Evolutionary conservation across 2,329 filamentous ascomycete genomes (phyloP), one percentile per base, ranked within the genome.

Genomic region (Sarocladiaceae sp.): DNA sequence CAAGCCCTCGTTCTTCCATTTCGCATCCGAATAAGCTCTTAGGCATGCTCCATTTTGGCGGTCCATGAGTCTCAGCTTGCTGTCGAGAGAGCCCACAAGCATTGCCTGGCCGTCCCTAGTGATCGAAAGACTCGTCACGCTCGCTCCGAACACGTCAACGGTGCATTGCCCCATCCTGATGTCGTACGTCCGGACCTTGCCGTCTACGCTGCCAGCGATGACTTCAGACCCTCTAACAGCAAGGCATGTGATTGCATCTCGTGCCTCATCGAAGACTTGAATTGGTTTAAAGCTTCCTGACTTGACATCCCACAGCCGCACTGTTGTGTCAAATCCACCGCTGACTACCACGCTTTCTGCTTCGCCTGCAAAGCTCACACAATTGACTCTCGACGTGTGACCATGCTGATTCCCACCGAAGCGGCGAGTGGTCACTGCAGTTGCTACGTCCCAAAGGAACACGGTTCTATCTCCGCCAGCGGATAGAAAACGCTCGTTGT

Each of bases 401-500:
- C 86, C 87, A 36, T 77, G 68, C 31, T 66, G 65, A 53, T 78
- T 79, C 20, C 79, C 79, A 17, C 77, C 77, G 68, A 93, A 94
- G 25, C 94, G 80, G 20, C 89, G 80, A 23, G 88, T 73, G 3
- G 93, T 96, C 59, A 82, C 78, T 17, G 88, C 90, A 2, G 85
- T 87, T 44, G 86, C 78, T 0, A 97, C 94, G 69, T 99, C 94
- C 94, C 94, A 97, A 4, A 97, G 77, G 65, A 97, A 97, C 0
- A 96, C 90, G 55, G 82, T 79, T 60, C 93, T 88, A 72, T 99
- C 94, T 54, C 94, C 94, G 59, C 94, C 94, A 1, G 83, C 82
- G n/a, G 86, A 92, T 10, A 85, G 86, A 67, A 99, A 97, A 39
- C 83, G 83, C 58, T 90, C 81, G 69, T 99, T 99, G 71, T 90